Evolutionary conservation across 2,329 filamentous ascomycete species (phyloP).

Genomic region (Laburnicola sp.): DNA sequence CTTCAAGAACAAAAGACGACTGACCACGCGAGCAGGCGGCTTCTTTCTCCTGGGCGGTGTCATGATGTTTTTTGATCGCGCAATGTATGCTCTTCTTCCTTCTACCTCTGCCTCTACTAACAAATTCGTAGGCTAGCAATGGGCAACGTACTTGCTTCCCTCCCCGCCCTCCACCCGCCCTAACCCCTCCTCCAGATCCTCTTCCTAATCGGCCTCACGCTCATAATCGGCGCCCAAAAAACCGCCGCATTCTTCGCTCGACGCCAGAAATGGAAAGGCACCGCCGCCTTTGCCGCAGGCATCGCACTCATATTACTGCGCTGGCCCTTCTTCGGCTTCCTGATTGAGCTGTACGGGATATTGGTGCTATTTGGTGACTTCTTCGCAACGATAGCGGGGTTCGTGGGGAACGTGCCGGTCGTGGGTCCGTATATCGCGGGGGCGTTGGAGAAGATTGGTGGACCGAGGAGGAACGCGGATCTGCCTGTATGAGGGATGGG

Average conservation of each 20-base stretch:
- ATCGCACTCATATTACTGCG: slow-evolving; percentile 82
- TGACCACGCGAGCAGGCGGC: slow-evolving; percentile 63
- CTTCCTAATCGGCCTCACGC: slow-evolving; percentile 92
- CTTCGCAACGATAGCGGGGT: slow-evolving; percentile 85
- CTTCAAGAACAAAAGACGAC: slow-evolving; percentile 17
- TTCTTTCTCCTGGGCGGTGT: slow-evolving; percentile 95
- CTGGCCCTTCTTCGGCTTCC: slow-evolving; percentile 90
- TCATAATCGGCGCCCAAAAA: slow-evolving; percentile 91
- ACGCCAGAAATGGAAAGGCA: slow-evolving; percentile 89
- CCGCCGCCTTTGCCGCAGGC: slow-evolving; percentile 81
- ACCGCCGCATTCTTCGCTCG: slow-evolving; percentile 93
- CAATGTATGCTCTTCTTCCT: slow-evolving; percentile 66
- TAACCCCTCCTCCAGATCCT: slow-evolving; percentile 68
- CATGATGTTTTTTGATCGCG: slow-evolving; percentile 95
- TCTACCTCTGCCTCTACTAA: slow-evolving; percentile 3
- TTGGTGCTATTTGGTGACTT: slow-evolving; percentile 95
- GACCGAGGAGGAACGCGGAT: slow-evolving; percentile 1
- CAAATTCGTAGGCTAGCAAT: slow-evolving; percentile 74
- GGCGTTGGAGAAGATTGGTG: slow-evolving; percentile 64
- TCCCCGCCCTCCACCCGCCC: slow-evolving; percentile 4
- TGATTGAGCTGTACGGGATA: slow-evolving; percentile 90
- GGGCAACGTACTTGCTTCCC: slow-evolving; percentile 72
- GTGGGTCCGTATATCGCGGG: slow-evolving; percentile 83
- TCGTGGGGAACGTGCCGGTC: slow-evolving; percentile 81
- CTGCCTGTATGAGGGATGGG: slow-evolving; percentile 1